These are phyloP conservation scores for Amniculicola lignicola DNA, from an alignment of 495 filamentous ascomycete genomes.

Conservation along the genomic window DNA sequence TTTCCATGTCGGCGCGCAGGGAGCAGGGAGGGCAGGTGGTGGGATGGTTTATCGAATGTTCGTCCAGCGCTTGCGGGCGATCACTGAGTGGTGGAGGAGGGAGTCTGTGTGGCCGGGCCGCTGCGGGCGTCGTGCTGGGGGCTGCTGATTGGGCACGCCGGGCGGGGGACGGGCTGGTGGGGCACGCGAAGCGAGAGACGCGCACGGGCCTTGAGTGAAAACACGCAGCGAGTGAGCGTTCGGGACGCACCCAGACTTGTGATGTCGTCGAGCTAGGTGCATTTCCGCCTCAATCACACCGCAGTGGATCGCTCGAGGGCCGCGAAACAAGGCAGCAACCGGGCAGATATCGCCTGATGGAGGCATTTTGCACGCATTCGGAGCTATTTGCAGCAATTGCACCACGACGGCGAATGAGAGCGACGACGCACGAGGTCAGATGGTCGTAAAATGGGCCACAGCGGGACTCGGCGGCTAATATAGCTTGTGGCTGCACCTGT, in stretches of 20 bases:
- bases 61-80: conserved; percentile 29
- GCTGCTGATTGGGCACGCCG: conserved; percentile 17
- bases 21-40: neutral
- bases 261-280: conserved; percentile 18
- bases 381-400: conserved; percentile 16
- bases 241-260: conserved; percentile 1
- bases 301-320: conserved; percentile 12
- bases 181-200: neutral
- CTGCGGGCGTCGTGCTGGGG: conserved; percentile 14
- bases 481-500: conserved; percentile 5
- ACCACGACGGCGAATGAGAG: neutral
- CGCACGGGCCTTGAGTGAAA: conserved; percentile 25
- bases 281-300: conserved; percentile 30
- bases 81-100: conserved; percentile 24
- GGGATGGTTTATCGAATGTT: conserved; percentile 14
- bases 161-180: conserved; percentile 16
- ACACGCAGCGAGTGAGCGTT: conserved; percentile 17
- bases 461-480: conserved; percentile 31
- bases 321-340: neutral
- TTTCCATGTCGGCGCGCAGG: conserved; percentile 4
- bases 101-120: conserved; percentile 13
- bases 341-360: too few relatives aligned
- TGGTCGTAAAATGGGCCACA: conserved; percentile 27
- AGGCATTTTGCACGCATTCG: conserved; percentile 4
- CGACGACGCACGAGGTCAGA: conserved; percentile 1